phyloP scores from a whole-genome alignment of 345 rosid genomes.

The Eutrema heterophyllum region DNA sequence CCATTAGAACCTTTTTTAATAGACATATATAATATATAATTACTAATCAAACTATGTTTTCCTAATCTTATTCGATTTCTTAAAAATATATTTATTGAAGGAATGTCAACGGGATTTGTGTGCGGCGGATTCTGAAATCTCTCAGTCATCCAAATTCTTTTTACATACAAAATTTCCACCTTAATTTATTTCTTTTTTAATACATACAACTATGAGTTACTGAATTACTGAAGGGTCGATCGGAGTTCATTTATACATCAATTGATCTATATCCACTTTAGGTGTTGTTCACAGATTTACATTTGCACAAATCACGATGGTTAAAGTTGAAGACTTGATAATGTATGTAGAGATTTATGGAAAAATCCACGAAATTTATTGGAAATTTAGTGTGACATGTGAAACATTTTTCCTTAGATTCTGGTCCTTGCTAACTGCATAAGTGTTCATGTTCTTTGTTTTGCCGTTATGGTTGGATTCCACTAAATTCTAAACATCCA shows the following conservation, averaged over 20 bases:
- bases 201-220: not conserved
- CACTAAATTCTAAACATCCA: not conserved
- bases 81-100: not conserved
- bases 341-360: not conserved
- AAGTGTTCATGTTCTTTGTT: conserved; percentile 16
- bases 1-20: not conserved
- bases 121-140: not conserved
- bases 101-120: conserved; percentile 17
- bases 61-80: not conserved
- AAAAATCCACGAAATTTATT: not conserved
- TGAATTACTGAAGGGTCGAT: not conserved
- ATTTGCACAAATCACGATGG: not conserved
- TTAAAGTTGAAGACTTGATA: not conserved
- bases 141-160: not conserved
- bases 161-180: not conserved
- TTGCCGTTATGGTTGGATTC: conserved; percentile 9
- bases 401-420: conserved; percentile 15
- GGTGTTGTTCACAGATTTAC: not conserved
- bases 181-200: not conserved
- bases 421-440: not conserved
- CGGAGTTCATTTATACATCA: not conserved
- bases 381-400: not conserved
- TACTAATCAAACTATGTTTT: not conserved
- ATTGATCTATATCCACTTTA: not conserved
- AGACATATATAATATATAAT: not conserved